These are phyloP conservation scores for Sporothrix brunneoviolacea DNA, from an alignment of 2,329 filamentous ascomycete species.

Conservation along the genomic window DNA sequence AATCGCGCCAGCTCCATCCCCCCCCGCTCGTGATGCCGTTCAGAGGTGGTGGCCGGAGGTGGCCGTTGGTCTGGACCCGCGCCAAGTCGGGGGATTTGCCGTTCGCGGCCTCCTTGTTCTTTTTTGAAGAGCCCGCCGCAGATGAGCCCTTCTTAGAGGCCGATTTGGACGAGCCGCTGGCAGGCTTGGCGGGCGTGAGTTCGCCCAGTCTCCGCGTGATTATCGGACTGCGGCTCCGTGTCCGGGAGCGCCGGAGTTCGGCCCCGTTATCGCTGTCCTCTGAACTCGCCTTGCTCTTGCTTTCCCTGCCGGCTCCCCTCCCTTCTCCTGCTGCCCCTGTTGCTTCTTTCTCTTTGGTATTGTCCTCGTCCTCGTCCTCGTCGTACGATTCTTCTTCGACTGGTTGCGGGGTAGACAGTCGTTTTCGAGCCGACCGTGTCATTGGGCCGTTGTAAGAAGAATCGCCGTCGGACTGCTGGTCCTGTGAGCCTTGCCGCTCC, in stretches of 20 bases:
- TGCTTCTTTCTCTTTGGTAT: neutral
- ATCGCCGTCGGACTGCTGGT: slow-evolving; percentile 20
- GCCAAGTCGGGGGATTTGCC: slow-evolving; percentile 16
- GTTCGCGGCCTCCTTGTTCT: slow-evolving; percentile 19
- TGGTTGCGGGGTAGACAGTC: slow-evolving; percentile 46
- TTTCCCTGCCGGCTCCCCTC: neutral
- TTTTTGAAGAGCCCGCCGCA: neutral
- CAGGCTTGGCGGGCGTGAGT: slow-evolving; percentile 39
- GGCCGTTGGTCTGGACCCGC: slow-evolving; percentile 47
- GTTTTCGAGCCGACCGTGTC: slow-evolving; percentile 65
- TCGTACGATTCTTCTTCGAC: slow-evolving; percentile 54
- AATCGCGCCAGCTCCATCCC: slow-evolving; percentile 75
- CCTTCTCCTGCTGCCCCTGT: neutral
- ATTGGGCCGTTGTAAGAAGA: slow-evolving; percentile 63
- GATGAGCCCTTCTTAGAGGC: slow-evolving; percentile 16
- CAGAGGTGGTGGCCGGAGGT: slow-evolving; percentile 62
- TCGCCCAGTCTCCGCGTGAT: slow-evolving; percentile 44
- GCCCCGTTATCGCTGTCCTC: slow-evolving; percentile 31
- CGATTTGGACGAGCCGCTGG: slow-evolving; percentile 20
- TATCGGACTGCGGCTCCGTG: slow-evolving; percentile 65
- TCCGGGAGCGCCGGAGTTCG: slow-evolving; percentile 56
- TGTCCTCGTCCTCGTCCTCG: slow-evolving; percentile 38
- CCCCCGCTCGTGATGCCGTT: slow-evolving; percentile 24
- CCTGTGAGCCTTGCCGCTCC: slow-evolving; percentile 42
- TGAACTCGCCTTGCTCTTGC: slow-evolving; percentile 7